These are phyloP conservation scores for Vigna hirtella DNA, from an alignment of 306 rosid genomes.

Conservation along the genomic window DNA sequence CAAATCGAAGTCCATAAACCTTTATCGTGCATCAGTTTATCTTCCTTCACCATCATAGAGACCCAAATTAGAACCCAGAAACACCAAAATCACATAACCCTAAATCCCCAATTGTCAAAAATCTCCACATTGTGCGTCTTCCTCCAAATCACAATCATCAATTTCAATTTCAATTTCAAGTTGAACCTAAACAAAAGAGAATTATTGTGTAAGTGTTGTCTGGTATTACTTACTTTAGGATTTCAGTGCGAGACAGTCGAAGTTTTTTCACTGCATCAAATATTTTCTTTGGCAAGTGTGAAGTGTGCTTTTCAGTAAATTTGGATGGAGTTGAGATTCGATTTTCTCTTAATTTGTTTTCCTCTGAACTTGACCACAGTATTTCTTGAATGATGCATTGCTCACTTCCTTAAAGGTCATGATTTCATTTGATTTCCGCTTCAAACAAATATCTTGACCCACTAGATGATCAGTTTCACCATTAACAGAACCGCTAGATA, in stretches of 20 bases:
- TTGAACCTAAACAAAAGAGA: too few relatives aligned
- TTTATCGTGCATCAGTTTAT: too few relatives aligned
- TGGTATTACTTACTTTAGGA: slow-evolving; percentile 72
- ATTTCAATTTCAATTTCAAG: too few relatives aligned
- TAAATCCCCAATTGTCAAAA: too few relatives aligned
- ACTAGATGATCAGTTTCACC: slow-evolving; percentile 42
- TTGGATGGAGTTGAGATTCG: slow-evolving; percentile 41
- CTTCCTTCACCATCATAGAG: too few relatives aligned
- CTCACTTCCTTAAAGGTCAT: slow-evolving; percentile 36
- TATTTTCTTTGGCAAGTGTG: slow-evolving; percentile 58
- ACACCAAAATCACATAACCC: too few relatives aligned
- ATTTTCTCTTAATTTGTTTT: slow-evolving; percentile 53
- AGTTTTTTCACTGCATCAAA: slow-evolving; percentile 67
- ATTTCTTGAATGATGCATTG: slow-evolving; percentile 49
- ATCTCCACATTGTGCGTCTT: too few relatives aligned
- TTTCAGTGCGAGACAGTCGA: slow-evolving; percentile 76
- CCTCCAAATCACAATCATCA: too few relatives aligned
- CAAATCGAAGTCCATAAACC: too few relatives aligned
- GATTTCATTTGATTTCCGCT: slow-evolving; percentile 46
- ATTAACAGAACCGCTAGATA: slow-evolving; percentile 38
- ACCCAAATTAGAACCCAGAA: too few relatives aligned
- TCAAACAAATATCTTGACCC: slow-evolving; percentile 45
- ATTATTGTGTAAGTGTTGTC: background rate
- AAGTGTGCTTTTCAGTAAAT: slow-evolving; percentile 46
- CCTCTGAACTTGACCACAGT: slow-evolving; percentile 46